These are phyloP conservation scores for Apiospora rasikravindrae DNA, from an alignment of 2,329 filamentous ascomycete genomes.

Conservation along the genomic window DNA sequence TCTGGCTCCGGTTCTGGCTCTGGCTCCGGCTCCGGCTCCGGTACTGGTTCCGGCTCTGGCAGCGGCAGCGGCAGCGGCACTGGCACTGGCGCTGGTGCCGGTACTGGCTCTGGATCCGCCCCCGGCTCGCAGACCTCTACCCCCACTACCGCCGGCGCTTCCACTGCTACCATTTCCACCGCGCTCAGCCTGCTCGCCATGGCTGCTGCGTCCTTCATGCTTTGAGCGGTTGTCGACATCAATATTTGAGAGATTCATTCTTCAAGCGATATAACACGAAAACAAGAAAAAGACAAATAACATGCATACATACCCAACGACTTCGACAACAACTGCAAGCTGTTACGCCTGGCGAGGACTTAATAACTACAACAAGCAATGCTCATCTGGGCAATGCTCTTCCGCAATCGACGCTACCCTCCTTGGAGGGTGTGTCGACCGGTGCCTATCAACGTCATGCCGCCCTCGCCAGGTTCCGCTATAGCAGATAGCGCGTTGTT, in stretches of 20 bases:
- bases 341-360: constrained; percentile 9
- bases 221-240: not conserved
- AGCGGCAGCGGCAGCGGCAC: constrained; percentile 20
- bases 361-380: not conserved
- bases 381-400: not conserved
- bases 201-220: constrained; percentile 6
- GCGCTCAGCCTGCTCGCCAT: constrained; percentile 15
- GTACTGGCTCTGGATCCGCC: constrained; percentile 24
- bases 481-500: constrained; percentile 7
- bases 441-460: not conserved
- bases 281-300: not conserved
- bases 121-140: constrained; percentile 32
- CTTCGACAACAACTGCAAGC: constrained; percentile 10
- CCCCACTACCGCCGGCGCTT: constrained; percentile 11
- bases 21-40: constrained; percentile 31
- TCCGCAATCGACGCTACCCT: not conserved
- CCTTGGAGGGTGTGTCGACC: not conserved
- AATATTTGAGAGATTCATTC: not conserved
- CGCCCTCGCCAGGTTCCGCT: constrained; percentile 8
- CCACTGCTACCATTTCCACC: constrained; percentile 3
- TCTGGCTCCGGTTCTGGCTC: constrained; percentile 30
- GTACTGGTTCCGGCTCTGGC: constrained; percentile 28
- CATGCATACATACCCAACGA: not conserved
- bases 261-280: not conserved
- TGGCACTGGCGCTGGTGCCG: constrained; percentile 23